phyloP scores from a whole-genome alignment of 768 basidiomycete species.

The Cytidiella melzeri region DNA sequence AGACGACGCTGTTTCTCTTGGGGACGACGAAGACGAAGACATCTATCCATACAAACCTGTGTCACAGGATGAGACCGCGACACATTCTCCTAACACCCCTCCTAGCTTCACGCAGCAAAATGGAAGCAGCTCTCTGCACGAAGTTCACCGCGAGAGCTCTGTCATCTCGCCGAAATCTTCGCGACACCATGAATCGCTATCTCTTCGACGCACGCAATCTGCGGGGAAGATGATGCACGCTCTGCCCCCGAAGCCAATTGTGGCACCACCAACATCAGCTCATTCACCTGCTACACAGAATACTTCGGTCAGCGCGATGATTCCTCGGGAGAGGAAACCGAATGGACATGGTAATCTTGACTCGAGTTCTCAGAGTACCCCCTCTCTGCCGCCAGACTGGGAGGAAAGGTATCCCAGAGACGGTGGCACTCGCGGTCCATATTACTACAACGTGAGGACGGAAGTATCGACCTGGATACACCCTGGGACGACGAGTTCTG shows the following conservation, averaged over 20 bases:
- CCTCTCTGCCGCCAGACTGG: slow-evolving; percentile 52
- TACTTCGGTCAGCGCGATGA: slow-evolving; percentile 59
- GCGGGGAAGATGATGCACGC: slow-evolving; percentile 52
- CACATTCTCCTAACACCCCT: slow-evolving; percentile 14
- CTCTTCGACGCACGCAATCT: slow-evolving; percentile 23
- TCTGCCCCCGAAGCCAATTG: slow-evolving; percentile 60
- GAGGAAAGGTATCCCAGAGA: slow-evolving; percentile 49
- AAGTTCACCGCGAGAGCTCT: slow-evolving; percentile 20
- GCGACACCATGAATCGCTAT: slow-evolving; percentile 19
- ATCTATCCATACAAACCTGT: slow-evolving; percentile 40
- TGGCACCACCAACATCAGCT: slow-evolving; percentile 41
- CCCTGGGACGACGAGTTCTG: slow-evolving; percentile 31
- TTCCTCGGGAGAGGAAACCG: slow-evolving; percentile 39
- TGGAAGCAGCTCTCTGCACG: slow-evolving; percentile 12
- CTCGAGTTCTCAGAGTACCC: slow-evolving; percentile 19
- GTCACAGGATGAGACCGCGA: slow-evolving; percentile 21
- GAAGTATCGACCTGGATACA: slow-evolving; percentile 52
- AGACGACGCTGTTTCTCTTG: slow-evolving; percentile 65
- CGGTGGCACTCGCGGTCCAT: slow-evolving; percentile 36
- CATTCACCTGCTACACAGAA: slow-evolving; percentile 48
- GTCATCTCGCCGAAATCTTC: slow-evolving; percentile 13
- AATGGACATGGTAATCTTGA: slow-evolving; percentile 23
- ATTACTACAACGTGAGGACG: slow-evolving; percentile 56
- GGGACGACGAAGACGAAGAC: slow-evolving; percentile 60
- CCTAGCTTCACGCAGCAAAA: not conserved